phyloP scores from a whole-genome alignment of 2,329 filamentous ascomycete genomes.

The Mycogone perniciosa region DNA sequence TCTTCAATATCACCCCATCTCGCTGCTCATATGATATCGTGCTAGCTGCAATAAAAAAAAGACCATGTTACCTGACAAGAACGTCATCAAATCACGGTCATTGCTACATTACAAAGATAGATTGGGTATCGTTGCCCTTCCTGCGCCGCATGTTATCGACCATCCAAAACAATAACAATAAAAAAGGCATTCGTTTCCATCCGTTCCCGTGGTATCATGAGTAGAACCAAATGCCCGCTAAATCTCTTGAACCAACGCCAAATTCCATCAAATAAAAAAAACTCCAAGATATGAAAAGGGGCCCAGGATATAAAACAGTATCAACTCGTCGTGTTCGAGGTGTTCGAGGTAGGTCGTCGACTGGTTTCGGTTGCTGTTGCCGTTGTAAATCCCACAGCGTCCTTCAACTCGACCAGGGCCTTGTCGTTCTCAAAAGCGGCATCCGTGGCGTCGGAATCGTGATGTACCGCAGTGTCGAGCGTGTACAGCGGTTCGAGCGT shows the following conservation, averaged over 20 bases:
- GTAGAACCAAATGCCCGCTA: constrained; percentile 10
- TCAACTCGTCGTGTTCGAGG: neutral
- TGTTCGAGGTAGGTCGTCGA: neutral
- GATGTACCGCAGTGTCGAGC: constrained; percentile 31
- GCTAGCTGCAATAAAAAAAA: no score
- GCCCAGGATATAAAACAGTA: neutral
- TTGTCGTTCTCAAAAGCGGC: constrained; percentile 32
- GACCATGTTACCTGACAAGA: neutral
- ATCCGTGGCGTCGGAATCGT: constrained; percentile 26
- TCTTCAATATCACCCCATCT: no score
- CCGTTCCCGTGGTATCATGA: constrained; percentile 13
- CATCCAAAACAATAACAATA: neutral
- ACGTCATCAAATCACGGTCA: neutral
- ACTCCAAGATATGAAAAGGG: neutral
- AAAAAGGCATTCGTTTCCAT: neutral
- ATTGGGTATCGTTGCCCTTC: constrained; percentile 15
- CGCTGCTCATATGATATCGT: no score
- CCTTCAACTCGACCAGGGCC: constrained; percentile 33
- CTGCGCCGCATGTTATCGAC: constrained; percentile 10
- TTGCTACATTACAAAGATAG: neutral
- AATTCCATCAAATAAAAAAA: neutral
- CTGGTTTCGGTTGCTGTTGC: constrained; percentile 15
- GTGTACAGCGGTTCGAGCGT: constrained; percentile 38
- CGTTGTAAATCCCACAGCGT: constrained; percentile 26
- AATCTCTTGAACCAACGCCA: constrained; percentile 3